Percentiles rank a stretch among this genome's conserved stretches.
Evolutionary conservation across 1,284 basidiomycete genomes (phyloP).

Genomic region (Ustilago curta): DNA sequence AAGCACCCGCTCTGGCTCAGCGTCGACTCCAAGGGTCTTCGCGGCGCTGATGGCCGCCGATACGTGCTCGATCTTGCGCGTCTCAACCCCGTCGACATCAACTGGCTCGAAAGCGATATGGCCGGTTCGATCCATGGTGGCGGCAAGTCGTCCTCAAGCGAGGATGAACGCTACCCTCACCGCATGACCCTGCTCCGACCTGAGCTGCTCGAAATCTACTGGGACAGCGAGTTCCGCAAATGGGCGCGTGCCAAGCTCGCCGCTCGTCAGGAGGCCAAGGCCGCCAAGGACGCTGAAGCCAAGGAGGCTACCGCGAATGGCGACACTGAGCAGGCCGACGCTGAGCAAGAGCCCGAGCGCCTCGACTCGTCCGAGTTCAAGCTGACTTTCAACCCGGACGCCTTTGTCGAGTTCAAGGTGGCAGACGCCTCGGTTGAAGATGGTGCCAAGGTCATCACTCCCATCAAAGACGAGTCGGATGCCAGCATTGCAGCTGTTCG

Average conservation of each 20-base stretch:
- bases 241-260: slow-evolving; percentile 72
- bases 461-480: slow-evolving; percentile 71
- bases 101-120: slow-evolving; percentile 73
- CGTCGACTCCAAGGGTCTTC: slow-evolving; percentile 74
- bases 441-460: slow-evolving; percentile 54
- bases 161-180: slow-evolving; percentile 72
- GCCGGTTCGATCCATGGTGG: slow-evolving; percentile 66
- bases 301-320: slow-evolving; percentile 45
- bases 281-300: slow-evolving; percentile 29
- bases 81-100: slow-evolving; percentile 73
- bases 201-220: slow-evolving; percentile 74
- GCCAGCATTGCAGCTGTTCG: slow-evolving; percentile 73
- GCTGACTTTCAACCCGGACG: slow-evolving; percentile 74
- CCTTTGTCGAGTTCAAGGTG: slow-evolving; percentile 71
- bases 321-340: slow-evolving; percentile 22
- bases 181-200: slow-evolving; percentile 73
- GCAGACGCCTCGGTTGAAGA: slow-evolving; percentile 40
- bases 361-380: slow-evolving; percentile 71
- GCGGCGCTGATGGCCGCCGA: slow-evolving; percentile 73
- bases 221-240: slow-evolving; percentile 73
- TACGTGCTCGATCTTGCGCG: slow-evolving; percentile 74
- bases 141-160: slow-evolving; percentile 21
- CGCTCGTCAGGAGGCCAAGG: slow-evolving; percentile 57
- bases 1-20: slow-evolving; percentile 73
- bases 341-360: slow-evolving; percentile 50